These are phyloP conservation scores for Fusarium transvaalense DNA, from an alignment of 2,329 filamentous ascomycete species.

Conservation along the genomic window DNA sequence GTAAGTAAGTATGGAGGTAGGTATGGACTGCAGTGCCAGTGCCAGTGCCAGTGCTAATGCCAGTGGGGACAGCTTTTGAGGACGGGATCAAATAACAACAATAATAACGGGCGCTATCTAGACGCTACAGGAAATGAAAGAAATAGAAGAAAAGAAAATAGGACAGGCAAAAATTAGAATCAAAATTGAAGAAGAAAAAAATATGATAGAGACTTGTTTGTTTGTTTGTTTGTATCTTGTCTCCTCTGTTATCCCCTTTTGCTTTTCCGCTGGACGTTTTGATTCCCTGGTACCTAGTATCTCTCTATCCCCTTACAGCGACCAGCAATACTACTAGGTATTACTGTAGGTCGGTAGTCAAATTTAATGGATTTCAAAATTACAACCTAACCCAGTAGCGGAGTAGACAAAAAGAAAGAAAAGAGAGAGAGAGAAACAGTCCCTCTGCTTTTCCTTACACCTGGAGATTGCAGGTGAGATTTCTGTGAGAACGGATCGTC, in stretches of 20 bases:
- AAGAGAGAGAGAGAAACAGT: conserved; percentile 4
- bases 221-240: background rate
- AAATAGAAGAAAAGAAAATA: background rate
- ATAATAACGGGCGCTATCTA: conserved; percentile 24
- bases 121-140: conserved; percentile 11
- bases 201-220: conserved; percentile 18
- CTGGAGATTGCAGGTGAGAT: conserved; percentile 51
- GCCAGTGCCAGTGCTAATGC: conserved; percentile 3
- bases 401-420: conserved; percentile 16
- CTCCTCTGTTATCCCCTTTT: conserved; percentile 27
- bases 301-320: conserved; percentile 36
- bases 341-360: background rate
- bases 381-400: conserved; percentile 17
- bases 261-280: conserved; percentile 5
- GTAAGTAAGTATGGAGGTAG: conserved; percentile 4
- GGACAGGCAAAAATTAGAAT: background rate
- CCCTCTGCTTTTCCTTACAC: conserved; percentile 19
- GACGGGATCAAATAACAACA: conserved; percentile 32
- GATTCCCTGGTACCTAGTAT: conserved; percentile 30
- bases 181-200: conserved; percentile 8
- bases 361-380: conserved; percentile 19
- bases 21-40: conserved; percentile 8
- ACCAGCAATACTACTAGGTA: conserved; percentile 6
- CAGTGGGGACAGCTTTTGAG: conserved; percentile 33
- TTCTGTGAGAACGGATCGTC: conserved; percentile 51